phyloP scores from a whole-genome alignment of 495 filamentous ascomycete genomes.

The Parathielavia hyrcaniae region DNA sequence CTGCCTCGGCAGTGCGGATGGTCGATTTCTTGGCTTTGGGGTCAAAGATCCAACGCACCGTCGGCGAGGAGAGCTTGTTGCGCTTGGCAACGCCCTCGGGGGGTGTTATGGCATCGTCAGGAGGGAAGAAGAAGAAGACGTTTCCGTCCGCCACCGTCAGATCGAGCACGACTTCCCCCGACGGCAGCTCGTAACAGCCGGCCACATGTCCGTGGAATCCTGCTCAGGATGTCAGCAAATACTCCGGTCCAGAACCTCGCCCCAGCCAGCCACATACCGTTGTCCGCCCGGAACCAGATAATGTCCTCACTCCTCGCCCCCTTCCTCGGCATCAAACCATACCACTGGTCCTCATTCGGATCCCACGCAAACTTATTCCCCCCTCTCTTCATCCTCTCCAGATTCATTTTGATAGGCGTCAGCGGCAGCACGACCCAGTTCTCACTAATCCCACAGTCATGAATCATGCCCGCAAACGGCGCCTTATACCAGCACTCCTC shows the following conservation, averaged over 20 bases:
- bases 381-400: constrained; percentile 49
- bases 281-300: constrained; percentile 43
- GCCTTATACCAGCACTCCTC: constrained; percentile 46
- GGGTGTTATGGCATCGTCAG: constrained; percentile 30
- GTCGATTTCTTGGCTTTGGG: constrained; percentile 34
- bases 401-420: constrained; percentile 46
- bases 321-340: constrained; percentile 45
- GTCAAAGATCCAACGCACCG: constrained; percentile 51
- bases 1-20: constrained; percentile 10
- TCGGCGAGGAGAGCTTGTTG: constrained; percentile 42
- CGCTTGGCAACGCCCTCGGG: constrained; percentile 27
- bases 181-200: constrained; percentile 45
- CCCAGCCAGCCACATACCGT: constrained; percentile 32
- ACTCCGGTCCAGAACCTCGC: neutral
- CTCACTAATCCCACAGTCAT: constrained; percentile 49
- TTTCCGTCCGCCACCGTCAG: constrained; percentile 52
- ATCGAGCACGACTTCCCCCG: constrained; percentile 47
- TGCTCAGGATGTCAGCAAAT: constrained; percentile 17
- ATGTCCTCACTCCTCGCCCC: constrained; percentile 47
- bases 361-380: constrained; percentile 54
- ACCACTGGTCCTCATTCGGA: constrained; percentile 46
- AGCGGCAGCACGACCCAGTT: constrained; percentile 50
- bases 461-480: constrained; percentile 52
- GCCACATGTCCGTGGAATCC: constrained; percentile 47
- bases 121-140: constrained; percentile 54